phyloP scores from a whole-genome alignment of 495 filamentous ascomycete species.

The Tirmania nivea region DNA sequence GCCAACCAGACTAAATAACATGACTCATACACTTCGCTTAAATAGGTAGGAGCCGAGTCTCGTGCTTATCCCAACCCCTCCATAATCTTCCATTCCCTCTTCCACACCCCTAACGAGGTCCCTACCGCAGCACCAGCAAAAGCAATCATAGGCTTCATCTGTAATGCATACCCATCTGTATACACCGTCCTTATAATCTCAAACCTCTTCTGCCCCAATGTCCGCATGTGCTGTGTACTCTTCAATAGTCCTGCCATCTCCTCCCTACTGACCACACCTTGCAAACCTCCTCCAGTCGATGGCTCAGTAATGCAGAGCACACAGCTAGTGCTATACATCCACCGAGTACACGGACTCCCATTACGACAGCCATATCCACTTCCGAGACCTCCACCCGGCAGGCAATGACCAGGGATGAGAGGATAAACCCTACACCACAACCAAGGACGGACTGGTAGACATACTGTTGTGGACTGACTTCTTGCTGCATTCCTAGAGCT shows the following conservation, averaged over 20 bases:
- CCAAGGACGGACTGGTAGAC: constrained; percentile 34
- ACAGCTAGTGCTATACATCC: constrained; percentile 32
- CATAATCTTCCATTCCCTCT: neutral
- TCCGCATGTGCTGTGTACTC: neutral
- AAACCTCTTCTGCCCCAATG: neutral
- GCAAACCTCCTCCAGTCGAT: constrained; percentile 1
- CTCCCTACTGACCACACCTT: neutral
- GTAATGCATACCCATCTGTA: neutral
- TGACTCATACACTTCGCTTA: too few relatives aligned
- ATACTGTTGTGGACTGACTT: constrained; percentile 23
- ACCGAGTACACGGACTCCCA: constrained; percentile 35
- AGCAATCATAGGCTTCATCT: neutral
- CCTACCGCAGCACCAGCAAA: neutral
- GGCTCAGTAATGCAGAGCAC: constrained; percentile 27
- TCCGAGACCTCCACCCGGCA: constrained; percentile 28
- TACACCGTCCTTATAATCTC: neutral
- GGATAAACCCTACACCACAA: constrained; percentile 30
- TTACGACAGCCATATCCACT: constrained; percentile 31
- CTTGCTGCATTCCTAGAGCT: constrained; percentile 18
- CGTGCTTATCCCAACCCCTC: neutral
- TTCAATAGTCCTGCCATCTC: neutral
- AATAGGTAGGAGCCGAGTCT: neutral
- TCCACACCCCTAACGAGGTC: neutral
- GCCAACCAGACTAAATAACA: too few relatives aligned
- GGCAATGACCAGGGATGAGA: constrained; percentile 30